Conservation (phyloP, 2,329 filamentous ascomycete species). For the Trichophyton verrucosum region DNA sequence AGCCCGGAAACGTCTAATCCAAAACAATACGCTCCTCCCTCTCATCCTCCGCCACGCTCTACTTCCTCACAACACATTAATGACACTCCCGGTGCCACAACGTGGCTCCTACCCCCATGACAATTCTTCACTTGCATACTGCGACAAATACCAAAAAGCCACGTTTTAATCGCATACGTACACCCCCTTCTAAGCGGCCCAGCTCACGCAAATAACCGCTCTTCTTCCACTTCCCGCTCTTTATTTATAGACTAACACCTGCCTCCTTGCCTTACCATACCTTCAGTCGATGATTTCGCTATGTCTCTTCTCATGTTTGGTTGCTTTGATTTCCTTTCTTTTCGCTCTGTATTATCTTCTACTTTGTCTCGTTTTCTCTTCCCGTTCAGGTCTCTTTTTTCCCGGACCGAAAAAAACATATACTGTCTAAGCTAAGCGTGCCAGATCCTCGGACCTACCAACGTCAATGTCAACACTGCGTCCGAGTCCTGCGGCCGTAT, state of each 20-base stretch:
- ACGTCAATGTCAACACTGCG: no score
- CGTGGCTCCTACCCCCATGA: not conserved
- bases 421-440: not conserved
- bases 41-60: not conserved
- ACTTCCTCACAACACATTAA: not conserved
- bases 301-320: not conserved
- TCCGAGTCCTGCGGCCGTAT: no score
- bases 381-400: not conserved
- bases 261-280: no score
- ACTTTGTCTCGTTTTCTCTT: not conserved
- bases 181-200: not conserved
- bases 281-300: not conserved
- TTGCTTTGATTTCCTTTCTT: not conserved
- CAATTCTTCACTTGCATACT: not conserved
- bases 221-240: not conserved
- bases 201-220: not conserved
- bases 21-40: conserved; percentile 13
- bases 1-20: conserved; percentile 57
- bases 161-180: not conserved
- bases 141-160: not conserved
- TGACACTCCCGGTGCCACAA: not conserved
- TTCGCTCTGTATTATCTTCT: not conserved
- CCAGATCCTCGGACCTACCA: not conserved
- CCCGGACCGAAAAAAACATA: not conserved
- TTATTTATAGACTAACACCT: not conserved